Evolutionary conservation across 257 asterid species (phyloP).

Genomic region (Przewalskia tangutica): DNA sequence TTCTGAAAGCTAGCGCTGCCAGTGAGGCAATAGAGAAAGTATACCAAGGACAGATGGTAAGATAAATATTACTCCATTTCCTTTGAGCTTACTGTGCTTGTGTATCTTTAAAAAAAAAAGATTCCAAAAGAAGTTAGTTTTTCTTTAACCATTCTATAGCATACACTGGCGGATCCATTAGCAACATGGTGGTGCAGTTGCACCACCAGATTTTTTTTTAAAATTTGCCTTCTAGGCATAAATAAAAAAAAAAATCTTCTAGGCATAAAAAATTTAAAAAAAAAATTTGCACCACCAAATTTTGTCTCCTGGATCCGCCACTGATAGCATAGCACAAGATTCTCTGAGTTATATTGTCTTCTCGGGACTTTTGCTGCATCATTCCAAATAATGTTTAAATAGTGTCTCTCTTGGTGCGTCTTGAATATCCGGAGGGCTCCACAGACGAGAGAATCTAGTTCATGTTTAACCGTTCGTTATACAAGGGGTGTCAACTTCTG

Average conservation of each 20-base stretch:
- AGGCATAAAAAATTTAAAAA: too few species aligned
- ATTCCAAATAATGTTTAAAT: background rate
- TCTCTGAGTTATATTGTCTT: background rate
- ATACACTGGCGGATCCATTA: too few species aligned
- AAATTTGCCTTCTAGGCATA: too few species aligned
- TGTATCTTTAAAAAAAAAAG: background rate
- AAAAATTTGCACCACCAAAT: too few species aligned
- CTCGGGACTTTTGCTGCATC: background rate
- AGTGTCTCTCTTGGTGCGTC: background rate
- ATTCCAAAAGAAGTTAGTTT: background rate
- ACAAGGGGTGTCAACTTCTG: background rate
- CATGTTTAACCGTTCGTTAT: background rate
- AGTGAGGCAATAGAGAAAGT: conserved; percentile 90
- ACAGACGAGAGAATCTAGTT: background rate
- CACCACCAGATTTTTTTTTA: too few species aligned
- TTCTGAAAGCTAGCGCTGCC: conserved; percentile 94
- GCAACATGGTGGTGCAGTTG: too few species aligned
- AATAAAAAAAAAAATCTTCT: too few species aligned
- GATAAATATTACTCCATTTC: background rate
- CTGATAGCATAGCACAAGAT: background rate
- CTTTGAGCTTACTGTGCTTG: background rate
- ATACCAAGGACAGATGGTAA: conserved; percentile 54
- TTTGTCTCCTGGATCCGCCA: too few species aligned
- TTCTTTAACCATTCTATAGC: background rate
- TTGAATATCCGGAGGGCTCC: background rate